Conservation (phyloP, 345 rosid species). For the Clarkia xantiana region DNA sequence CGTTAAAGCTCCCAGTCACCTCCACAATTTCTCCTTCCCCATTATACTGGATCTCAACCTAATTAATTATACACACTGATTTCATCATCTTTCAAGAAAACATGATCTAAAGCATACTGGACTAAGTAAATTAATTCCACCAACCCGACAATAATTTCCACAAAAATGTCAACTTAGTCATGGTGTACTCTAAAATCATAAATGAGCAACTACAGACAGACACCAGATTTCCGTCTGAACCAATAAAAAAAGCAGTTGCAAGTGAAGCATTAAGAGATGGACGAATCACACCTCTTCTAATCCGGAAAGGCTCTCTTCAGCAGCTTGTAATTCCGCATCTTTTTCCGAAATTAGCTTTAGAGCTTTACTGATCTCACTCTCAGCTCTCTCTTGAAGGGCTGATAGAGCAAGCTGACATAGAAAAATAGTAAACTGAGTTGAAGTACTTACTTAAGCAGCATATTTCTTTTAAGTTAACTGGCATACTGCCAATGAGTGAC, state of each 20-base stretch:
- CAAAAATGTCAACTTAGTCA: background rate
- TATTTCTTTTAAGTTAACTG: too few species aligned
- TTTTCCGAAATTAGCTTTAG: constrained; percentile 49
- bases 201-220: background rate
- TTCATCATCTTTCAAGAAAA: too few species aligned
- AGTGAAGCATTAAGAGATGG: constrained; percentile 1
- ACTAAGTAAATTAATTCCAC: background rate
- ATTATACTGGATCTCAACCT: constrained; percentile 58
- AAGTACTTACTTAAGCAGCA: too few species aligned
- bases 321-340: constrained; percentile 57
- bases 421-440: too few species aligned
- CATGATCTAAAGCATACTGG: too few species aligned
- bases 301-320: constrained; percentile 66
- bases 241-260: too few species aligned
- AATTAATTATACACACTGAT: constrained; percentile 7
- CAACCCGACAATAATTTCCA: background rate
- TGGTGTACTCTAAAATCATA: background rate
- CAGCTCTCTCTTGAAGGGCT: constrained; percentile 49
- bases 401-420: too few species aligned
- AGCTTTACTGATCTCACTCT: constrained; percentile 53
- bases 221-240: background rate
- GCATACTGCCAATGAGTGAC: too few species aligned
- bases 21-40: constrained; percentile 86
- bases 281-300: constrained; percentile 44
- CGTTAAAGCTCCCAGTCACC: constrained; percentile 88